phyloP scores from a whole-genome alignment of 1,284 basidiomycete genomes.

The Microbotryomycetes sp. region DNA sequence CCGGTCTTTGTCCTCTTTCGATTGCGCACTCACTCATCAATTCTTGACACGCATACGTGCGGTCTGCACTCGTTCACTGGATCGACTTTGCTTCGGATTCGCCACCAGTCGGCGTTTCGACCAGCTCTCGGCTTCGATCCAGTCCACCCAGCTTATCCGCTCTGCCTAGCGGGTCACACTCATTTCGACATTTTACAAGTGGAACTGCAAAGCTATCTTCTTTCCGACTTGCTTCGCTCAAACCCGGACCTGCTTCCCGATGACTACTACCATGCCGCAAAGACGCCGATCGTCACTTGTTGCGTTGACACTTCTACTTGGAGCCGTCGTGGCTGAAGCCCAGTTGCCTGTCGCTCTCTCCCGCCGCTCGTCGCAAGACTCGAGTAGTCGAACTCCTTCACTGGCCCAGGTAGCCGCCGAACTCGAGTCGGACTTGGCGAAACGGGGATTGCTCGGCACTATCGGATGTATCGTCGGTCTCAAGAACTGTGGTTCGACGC shows the following conservation, averaged over 20 bases:
- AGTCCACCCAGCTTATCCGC: background rate
- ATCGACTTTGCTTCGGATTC: too few relatives aligned
- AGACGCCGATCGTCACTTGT: background rate
- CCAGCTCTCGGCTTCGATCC: background rate
- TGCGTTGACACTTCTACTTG: background rate
- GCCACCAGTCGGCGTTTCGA: too few relatives aligned
- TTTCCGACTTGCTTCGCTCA: background rate
- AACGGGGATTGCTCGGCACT: background rate
- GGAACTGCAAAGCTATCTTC: background rate
- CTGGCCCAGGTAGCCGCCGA: background rate
- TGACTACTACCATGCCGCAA: too few relatives aligned
- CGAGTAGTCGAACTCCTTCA: background rate
- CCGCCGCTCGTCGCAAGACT: background rate
- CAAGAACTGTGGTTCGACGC: background rate
- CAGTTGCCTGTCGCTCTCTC: background rate
- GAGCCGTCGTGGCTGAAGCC: background rate
- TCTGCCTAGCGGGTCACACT: background rate
- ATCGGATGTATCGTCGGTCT: background rate
- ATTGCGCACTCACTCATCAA: too few relatives aligned
- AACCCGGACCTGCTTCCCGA: too few relatives aligned
- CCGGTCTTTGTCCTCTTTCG: too few relatives aligned
- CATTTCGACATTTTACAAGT: background rate
- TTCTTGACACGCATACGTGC: too few relatives aligned
- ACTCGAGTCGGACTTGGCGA: background rate
- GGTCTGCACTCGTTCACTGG: too few relatives aligned